A percentile compares a stretch with the other conserved stretches of the same genome.
These are phyloP conservation scores for Sarocladiaceae sp. DNA, from an alignment of 2,329 filamentous ascomycete species.

Conservation along the genomic window DNA sequence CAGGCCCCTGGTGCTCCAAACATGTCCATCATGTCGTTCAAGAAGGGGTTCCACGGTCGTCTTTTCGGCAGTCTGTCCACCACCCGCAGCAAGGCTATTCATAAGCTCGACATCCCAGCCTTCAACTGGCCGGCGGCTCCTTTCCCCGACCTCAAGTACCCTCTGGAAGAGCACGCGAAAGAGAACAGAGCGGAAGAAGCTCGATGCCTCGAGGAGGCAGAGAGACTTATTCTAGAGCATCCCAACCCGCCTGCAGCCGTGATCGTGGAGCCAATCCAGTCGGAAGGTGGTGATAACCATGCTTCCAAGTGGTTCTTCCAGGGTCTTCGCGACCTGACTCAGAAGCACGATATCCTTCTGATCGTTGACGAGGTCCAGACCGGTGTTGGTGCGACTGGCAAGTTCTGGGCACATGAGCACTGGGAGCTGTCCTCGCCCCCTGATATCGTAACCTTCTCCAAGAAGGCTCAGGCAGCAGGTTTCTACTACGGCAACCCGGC, in stretches of 20 bases:
- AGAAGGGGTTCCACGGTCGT: conserved; percentile 81
- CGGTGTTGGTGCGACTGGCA: conserved; percentile 83
- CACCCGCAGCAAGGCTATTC: conserved; percentile 86
- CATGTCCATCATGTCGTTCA: conserved; percentile 85
- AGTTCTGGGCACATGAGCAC: conserved; percentile 96
- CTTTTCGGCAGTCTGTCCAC: conserved; percentile 83
- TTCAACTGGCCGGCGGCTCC: conserved; percentile 92
- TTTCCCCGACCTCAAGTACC: conserved; percentile 82
- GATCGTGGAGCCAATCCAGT: conserved; percentile 85
- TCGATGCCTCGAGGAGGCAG: conserved; percentile 74
- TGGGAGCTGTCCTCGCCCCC: conserved; percentile 75
- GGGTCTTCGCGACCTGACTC: conserved; percentile 71
- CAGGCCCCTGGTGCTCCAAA: conserved; percentile 65
- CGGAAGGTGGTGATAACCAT: conserved; percentile 92
- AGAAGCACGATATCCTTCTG: conserved; percentile 69
- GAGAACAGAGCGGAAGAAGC: conserved; percentile 80
- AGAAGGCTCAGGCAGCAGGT: conserved; percentile 90
- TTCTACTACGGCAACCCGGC: conserved; percentile 83
- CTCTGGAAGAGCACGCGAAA: conserved; percentile 68
- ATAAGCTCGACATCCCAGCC: conserved; percentile 90
- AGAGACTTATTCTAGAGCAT: conserved; percentile 72
- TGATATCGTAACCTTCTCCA: conserved; percentile 92
- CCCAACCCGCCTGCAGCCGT: conserved; percentile 75
- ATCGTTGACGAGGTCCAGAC: conserved; percentile 96
- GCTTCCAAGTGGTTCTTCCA: conserved; percentile 83